Percentiles rank a stretch among this genome's conserved stretches.
phyloP scores from a whole-genome alignment of 2,329 filamentous ascomycete genomes.

The Cordyceps javanica region DNA sequence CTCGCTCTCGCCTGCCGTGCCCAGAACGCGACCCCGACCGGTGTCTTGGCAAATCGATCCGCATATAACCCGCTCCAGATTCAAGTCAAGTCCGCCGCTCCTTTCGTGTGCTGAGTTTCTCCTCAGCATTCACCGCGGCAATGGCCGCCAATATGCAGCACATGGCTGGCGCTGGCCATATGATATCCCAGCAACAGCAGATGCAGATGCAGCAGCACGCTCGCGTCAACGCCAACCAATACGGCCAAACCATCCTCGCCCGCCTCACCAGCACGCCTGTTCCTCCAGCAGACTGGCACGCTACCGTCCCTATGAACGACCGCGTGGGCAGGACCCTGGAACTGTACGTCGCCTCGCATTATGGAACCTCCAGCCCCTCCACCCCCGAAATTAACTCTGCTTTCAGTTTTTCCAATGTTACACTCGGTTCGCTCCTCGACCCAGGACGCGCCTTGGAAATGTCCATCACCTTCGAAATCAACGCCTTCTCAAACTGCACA shows the following conservation, averaged over 20 bases:
- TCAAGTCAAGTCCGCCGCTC: neutral
- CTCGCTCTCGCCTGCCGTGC: neutral
- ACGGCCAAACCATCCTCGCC: slow-evolving; percentile 36
- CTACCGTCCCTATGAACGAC: slow-evolving; percentile 30
- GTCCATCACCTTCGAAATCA: slow-evolving; percentile 36
- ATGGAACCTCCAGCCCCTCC: neutral
- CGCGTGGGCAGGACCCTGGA: slow-evolving; percentile 37
- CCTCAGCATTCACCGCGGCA: slow-evolving; percentile 30
- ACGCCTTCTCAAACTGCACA: slow-evolving; percentile 37
- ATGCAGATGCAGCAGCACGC: slow-evolving; percentile 28
- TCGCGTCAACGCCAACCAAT: slow-evolving; percentile 18
- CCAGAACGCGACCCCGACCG: neutral
- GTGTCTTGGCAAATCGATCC: neutral
- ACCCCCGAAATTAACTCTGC: neutral
- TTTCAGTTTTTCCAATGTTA: slow-evolving; percentile 44
- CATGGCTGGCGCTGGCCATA: slow-evolving; percentile 39
- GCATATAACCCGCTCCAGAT: neutral
- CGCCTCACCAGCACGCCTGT: slow-evolving; percentile 30
- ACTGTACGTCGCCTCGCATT: slow-evolving; percentile 29
- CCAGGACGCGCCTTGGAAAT: neutral
- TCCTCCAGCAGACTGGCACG: slow-evolving; percentile 31
- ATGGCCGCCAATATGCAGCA: slow-evolving; percentile 58
- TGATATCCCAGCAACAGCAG: slow-evolving; percentile 37
- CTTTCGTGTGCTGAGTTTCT: neutral
- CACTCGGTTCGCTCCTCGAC: slow-evolving; percentile 29